Evolutionary conservation across 345 rosid genomes (phyloP).

Genomic region (Salix caprea): DNA sequence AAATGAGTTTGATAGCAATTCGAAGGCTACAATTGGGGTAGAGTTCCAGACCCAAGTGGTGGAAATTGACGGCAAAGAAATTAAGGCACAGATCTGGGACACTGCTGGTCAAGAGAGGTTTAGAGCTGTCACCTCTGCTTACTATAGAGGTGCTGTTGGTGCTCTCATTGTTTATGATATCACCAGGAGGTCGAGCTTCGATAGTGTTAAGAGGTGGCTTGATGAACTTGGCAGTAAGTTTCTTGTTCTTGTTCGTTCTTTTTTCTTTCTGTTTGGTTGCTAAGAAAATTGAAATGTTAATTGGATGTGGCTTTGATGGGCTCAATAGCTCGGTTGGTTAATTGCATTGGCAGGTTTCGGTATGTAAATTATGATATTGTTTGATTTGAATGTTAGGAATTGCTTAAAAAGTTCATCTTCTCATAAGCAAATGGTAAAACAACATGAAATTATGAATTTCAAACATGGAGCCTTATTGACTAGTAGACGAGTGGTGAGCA

Average conservation of each 20-base stretch:
- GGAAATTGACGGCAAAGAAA: slow-evolving; percentile 84
- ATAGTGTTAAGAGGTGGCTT: slow-evolving; percentile 87
- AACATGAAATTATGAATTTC: too few species aligned
- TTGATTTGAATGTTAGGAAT: too few species aligned
- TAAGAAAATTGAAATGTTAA: too few species aligned
- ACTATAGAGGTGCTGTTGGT: slow-evolving; percentile 93
- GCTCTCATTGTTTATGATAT: slow-evolving; percentile 90
- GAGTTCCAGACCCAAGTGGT: slow-evolving; percentile 83
- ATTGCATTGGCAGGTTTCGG: too few species aligned
- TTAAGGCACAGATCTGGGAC: slow-evolving; percentile 98
- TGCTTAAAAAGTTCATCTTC: too few species aligned
- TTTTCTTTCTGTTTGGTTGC: neutral
- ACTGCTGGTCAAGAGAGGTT: slow-evolving; percentile 98
- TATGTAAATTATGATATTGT: too few species aligned
- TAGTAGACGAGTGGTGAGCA: too few species aligned
- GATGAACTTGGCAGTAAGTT: slow-evolving; percentile 73
- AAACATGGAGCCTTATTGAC: too few species aligned
- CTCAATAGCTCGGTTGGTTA: neutral
- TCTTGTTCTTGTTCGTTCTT: neutral
- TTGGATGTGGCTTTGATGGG: neutral
- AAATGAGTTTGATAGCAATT: slow-evolving; percentile 79
- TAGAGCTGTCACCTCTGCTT: slow-evolving; percentile 91
- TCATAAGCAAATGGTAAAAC: too few species aligned
- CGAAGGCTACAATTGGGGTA: slow-evolving; percentile 91
- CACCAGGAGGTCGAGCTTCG: slow-evolving; percentile 61